A percentile compares a stretch with the other conserved stretches of the same genome.
phyloP scores from a whole-genome alignment of 2,329 filamentous ascomycete species.

The Ophiostoma novo-ulmi region DNA sequence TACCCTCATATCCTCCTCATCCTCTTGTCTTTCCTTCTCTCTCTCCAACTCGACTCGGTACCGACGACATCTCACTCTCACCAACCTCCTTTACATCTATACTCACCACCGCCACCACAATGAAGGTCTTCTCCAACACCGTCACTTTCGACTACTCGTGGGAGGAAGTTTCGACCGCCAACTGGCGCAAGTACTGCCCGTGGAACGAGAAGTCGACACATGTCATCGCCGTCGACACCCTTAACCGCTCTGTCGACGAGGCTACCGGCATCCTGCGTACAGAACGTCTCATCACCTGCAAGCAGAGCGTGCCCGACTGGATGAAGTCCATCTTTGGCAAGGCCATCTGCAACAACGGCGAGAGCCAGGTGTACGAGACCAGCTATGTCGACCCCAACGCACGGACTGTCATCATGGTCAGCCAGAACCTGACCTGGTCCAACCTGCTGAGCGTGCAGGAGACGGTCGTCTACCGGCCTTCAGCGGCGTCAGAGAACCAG shows the following conservation, averaged over 20 bases:
- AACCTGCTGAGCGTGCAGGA: slow-evolving; percentile 90
- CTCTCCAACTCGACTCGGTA: not conserved
- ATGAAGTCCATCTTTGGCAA: slow-evolving; percentile 70
- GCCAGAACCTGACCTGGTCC: slow-evolving; percentile 86
- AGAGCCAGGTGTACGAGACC: slow-evolving; percentile 87
- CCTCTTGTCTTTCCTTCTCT: too few species aligned
- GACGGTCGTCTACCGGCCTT: slow-evolving; percentile 78
- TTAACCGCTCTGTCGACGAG: slow-evolving; percentile 61
- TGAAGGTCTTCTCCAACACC: slow-evolving; percentile 92
- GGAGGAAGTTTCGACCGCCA: slow-evolving; percentile 95
- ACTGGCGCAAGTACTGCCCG: slow-evolving; percentile 98
- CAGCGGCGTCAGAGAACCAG: slow-evolving; percentile 41
- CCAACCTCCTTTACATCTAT: not conserved
- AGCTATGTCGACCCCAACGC: slow-evolving; percentile 82
- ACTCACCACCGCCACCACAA: slow-evolving; percentile 37
- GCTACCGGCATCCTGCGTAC: slow-evolving; percentile 56
- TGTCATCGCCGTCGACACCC: slow-evolving; percentile 89
- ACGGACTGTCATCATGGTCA: slow-evolving; percentile 94
- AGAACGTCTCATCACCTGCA: slow-evolving; percentile 59
- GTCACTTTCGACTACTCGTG: slow-evolving; percentile 97
- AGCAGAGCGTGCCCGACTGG: slow-evolving; percentile 67
- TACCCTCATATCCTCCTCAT: not conserved
- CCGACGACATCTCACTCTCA: not conserved
- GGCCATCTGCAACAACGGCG: slow-evolving; percentile 53
- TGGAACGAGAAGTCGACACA: slow-evolving; percentile 99